phyloP scores from a whole-genome alignment of 768 basidiomycete species.

The Boletus pseudo-olivaceus region DNA sequence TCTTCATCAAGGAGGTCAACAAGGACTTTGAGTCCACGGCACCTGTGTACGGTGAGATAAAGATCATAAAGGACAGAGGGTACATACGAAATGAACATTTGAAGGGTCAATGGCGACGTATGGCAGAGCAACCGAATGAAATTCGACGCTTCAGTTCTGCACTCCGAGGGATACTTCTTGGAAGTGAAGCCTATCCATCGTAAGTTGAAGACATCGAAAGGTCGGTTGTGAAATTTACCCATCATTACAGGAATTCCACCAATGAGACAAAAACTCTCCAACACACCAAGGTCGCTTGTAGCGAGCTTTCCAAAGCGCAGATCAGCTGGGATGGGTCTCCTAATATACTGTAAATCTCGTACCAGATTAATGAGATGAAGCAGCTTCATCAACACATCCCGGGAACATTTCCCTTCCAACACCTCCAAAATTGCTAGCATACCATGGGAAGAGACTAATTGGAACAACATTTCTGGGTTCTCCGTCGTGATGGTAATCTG shows the following conservation, averaged over 20 bases:
- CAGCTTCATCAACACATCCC: constrained; percentile 82
- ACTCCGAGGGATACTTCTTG: constrained; percentile 90
- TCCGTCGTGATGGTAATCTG: constrained; percentile 76
- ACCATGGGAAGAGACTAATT: constrained; percentile 90
- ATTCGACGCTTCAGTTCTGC: constrained; percentile 90
- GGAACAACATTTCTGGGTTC: constrained; percentile 79
- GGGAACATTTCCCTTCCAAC: constrained; percentile 78
- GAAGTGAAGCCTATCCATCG: constrained; percentile 73
- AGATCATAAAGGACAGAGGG: not conserved
- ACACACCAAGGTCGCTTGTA: constrained; percentile 70
- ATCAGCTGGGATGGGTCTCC: not conserved
- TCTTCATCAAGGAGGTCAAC: constrained; percentile 97
- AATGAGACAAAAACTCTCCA: constrained; percentile 95
- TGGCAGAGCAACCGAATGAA: constrained; percentile 92
- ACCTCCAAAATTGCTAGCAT: constrained; percentile 95
- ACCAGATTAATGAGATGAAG: constrained; percentile 90
- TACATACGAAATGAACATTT: constrained; percentile 97
- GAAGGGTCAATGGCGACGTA: constrained; percentile 88
- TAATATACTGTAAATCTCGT: not conserved
- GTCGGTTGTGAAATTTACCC: constrained; percentile 43
- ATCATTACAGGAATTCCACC: constrained; percentile 96
- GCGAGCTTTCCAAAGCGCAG: constrained; percentile 43
- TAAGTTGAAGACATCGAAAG: constrained; percentile 3
- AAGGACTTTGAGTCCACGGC: constrained; percentile 90
- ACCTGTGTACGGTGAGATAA: constrained; percentile 43